phyloP scores from a whole-genome alignment of 345 rosid species.

The Microcos paniculata region DNA sequence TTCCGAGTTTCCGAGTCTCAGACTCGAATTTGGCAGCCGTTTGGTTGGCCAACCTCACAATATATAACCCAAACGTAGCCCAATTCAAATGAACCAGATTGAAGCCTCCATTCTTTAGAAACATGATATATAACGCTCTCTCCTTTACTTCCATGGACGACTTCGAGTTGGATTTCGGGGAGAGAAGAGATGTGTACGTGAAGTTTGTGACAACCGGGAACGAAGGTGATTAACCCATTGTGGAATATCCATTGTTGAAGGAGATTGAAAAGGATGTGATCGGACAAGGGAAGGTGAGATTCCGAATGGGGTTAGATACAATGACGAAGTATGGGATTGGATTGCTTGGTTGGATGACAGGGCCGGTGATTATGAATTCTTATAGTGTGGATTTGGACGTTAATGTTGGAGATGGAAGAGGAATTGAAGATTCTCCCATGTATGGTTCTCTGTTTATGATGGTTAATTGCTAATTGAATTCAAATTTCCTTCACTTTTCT shows the following conservation, averaged over 20 bases:
- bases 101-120: background rate
- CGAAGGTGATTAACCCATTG: slow-evolving; percentile 9
- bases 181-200: background rate
- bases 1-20: background rate
- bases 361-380: background rate
- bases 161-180: background rate
- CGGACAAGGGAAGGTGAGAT: background rate
- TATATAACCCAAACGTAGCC: background rate
- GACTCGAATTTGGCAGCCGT: background rate
- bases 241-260: slow-evolving; percentile 8
- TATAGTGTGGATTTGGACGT: slow-evolving; percentile 1
- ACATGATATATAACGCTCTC: background rate
- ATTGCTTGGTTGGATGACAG: background rate
- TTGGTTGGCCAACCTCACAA: background rate
- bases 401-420: background rate
- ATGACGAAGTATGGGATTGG: background rate
- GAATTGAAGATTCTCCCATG: background rate
- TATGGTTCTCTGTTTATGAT: background rate
- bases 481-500: background rate
- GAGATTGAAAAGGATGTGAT: background rate
- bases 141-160: background rate
- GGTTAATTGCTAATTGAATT: background rate
- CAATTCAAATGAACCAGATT: background rate
- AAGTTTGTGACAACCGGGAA: background rate
- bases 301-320: background rate